Percentiles rank a stretch among this genome's conserved stretches.
Evolutionary conservation across 257 asterid genomes (phyloP).

Genomic region (Knoxia roxburghii): DNA sequence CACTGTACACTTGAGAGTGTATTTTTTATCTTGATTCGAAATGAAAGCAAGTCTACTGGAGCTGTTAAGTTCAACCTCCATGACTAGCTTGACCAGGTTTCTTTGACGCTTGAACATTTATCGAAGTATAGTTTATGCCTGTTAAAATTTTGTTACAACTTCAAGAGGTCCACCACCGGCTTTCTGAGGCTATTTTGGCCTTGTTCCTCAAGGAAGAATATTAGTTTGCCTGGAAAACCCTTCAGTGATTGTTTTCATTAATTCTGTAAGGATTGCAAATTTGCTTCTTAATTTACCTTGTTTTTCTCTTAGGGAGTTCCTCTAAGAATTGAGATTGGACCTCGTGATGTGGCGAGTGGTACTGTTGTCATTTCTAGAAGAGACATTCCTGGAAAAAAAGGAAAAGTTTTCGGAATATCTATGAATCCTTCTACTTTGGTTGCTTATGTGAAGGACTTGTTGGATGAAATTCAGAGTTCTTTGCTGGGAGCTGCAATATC

Average conservation of each 20-base stretch:
- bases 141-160: not conserved
- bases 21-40: not conserved
- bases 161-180: not conserved
- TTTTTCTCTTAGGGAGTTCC: constrained; percentile 82
- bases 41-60: not conserved
- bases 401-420: constrained; percentile 88
- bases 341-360: constrained; percentile 79
- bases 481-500: constrained; percentile 63
- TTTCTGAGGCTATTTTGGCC: not conserved
- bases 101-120: not conserved
- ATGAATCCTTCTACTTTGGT: constrained; percentile 75
- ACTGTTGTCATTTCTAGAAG: constrained; percentile 85
- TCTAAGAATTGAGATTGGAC: constrained; percentile 89
- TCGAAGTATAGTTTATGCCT: not conserved
- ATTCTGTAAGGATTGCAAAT: not conserved
- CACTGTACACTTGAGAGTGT: not conserved
- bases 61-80: not conserved
- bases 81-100: not conserved
- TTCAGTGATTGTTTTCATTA: not conserved
- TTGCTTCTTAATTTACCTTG: constrained; percentile 13
- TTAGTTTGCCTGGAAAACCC: not conserved
- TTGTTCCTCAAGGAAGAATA: not conserved
- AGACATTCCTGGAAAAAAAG: constrained; percentile 94
- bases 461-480: constrained; percentile 79
- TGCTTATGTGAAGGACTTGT: constrained; percentile 50